Conservation (phyloP, 2,329 filamentous ascomycete genomes). For the Dothideomycetidae sp. region DNA sequence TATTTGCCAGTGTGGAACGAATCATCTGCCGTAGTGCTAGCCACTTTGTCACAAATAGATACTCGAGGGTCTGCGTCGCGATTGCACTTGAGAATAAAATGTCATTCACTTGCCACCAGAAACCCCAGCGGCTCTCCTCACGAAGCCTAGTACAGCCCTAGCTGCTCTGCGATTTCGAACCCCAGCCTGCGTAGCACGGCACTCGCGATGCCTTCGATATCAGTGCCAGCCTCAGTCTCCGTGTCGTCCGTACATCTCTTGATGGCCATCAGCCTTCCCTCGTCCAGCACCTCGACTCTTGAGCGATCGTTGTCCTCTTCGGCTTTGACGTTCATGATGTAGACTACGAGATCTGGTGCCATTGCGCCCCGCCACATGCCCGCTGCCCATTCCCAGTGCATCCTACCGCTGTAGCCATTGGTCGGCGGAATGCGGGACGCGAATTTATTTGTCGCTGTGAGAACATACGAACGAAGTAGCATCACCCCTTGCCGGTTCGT, state of each 20-base stretch:
- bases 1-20: too few species aligned
- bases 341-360: constrained; percentile 66
- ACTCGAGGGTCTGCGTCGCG: too few species aligned
- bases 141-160: too few species aligned
- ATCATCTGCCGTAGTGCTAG: too few species aligned
- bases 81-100: too few species aligned
- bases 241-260: constrained; percentile 24
- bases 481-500: constrained; percentile 52
- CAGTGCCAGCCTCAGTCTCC: constrained; percentile 12
- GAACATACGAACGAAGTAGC: constrained; percentile 64
- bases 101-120: too few species aligned
- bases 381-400: constrained; percentile 97
- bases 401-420: constrained; percentile 65
- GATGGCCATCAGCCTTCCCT: constrained; percentile 27
- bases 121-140: too few species aligned
- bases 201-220: constrained; percentile 33
- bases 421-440: constrained; percentile 59
- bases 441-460: constrained; percentile 63
- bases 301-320: constrained; percentile 14
- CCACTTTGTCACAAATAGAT: too few species aligned
- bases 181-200: constrained; percentile 55
- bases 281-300: constrained; percentile 27
- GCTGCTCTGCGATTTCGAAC: constrained; percentile 82
- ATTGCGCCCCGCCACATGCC: constrained; percentile 80
- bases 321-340: constrained; percentile 35